Evolutionary conservation across 2,329 filamentous ascomycete species (phyloP).

Genomic region (Colletotrichum ledebouriae): DNA sequence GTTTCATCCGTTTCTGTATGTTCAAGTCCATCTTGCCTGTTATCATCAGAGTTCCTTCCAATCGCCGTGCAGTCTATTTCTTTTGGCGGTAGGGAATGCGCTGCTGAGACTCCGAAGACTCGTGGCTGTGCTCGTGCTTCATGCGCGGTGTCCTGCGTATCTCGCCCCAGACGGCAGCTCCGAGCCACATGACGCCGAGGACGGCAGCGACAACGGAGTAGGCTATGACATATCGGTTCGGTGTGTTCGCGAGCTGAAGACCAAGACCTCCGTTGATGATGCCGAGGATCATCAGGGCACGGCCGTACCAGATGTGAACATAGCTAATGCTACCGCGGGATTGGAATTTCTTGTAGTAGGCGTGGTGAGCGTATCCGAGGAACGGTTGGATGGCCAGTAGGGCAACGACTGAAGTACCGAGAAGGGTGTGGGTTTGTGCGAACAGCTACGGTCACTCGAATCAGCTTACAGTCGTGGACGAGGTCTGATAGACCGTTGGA

Average conservation of each 20-base stretch:
- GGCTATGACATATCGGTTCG: constrained; percentile 60
- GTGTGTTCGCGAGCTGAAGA: constrained; percentile 61
- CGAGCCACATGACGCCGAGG: constrained; percentile 60
- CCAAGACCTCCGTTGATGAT: constrained; percentile 75
- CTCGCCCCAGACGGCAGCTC: constrained; percentile 42
- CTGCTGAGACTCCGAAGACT: constrained; percentile 34
- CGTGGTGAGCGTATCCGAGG: constrained; percentile 71
- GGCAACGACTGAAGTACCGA: constrained; percentile 68
- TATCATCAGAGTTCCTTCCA: not conserved
- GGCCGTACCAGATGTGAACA: constrained; percentile 73
- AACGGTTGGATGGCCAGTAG: constrained; percentile 70
- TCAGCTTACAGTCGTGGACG: constrained; percentile 28
- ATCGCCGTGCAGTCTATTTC: constrained; percentile 17
- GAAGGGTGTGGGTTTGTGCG: constrained; percentile 64
- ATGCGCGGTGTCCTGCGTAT: constrained; percentile 30
- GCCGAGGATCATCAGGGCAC: constrained; percentile 68
- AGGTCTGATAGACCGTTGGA: not conserved
- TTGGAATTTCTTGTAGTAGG: constrained; percentile 62
- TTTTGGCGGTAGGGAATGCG: constrained; percentile 40
- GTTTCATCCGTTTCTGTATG: not conserved
- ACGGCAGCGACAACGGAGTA: constrained; percentile 70
- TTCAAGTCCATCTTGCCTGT: not conserved
- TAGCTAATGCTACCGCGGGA: constrained; percentile 66
- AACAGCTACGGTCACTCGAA: constrained; percentile 59
- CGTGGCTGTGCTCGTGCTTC: constrained; percentile 40